Evolutionary conservation across 495 filamentous ascomycete species (phyloP).

Genomic region (Saxophila tyrrhenica): DNA sequence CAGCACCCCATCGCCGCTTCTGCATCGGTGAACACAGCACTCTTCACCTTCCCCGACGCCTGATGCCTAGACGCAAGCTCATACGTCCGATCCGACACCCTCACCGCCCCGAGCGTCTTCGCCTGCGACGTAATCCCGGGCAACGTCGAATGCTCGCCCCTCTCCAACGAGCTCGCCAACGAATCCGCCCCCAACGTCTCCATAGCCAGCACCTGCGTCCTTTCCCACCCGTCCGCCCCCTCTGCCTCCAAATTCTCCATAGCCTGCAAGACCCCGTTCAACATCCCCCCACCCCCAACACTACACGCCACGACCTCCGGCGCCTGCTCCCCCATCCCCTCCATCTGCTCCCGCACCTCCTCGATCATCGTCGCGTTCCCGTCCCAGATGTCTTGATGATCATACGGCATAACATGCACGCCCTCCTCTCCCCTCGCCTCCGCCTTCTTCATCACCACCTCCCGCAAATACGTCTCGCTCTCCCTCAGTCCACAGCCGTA

Average conservation of each 20-base stretch:
- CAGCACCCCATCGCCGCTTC: conserved; percentile 70
- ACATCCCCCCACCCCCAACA: conserved; percentile 81
- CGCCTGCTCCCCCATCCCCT: conserved; percentile 15
- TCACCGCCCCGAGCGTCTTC: conserved; percentile 61
- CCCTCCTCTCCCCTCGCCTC: conserved; percentile 31
- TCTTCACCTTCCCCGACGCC: conserved; percentile 42
- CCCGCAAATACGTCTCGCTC: conserved; percentile 62
- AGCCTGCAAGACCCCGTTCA: conserved; percentile 68
- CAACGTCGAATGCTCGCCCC: conserved; percentile 43
- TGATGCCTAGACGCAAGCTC: conserved; percentile 39
- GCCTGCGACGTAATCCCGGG: conserved; percentile 71
- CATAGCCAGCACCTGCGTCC: conserved; percentile 57
- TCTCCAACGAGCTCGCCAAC: conserved; percentile 48
- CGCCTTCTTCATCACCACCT: conserved; percentile 42
- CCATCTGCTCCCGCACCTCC: conserved; percentile 56
- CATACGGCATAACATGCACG: conserved; percentile 88
- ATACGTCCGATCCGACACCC: conserved; percentile 62
- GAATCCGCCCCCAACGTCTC: conserved; percentile 76
- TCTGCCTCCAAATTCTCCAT: conserved; percentile 36
- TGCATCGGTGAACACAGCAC: conserved; percentile 61
- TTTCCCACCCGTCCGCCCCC: conserved; percentile 1
- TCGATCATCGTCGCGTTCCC: conserved; percentile 63
- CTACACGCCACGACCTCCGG: conserved; percentile 67
- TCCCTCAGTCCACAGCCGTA: conserved; percentile 61
- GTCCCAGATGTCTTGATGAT: conserved; percentile 74